Conservation (phyloP, 345 rosid genomes). For the Euclidium syriacum region DNA sequence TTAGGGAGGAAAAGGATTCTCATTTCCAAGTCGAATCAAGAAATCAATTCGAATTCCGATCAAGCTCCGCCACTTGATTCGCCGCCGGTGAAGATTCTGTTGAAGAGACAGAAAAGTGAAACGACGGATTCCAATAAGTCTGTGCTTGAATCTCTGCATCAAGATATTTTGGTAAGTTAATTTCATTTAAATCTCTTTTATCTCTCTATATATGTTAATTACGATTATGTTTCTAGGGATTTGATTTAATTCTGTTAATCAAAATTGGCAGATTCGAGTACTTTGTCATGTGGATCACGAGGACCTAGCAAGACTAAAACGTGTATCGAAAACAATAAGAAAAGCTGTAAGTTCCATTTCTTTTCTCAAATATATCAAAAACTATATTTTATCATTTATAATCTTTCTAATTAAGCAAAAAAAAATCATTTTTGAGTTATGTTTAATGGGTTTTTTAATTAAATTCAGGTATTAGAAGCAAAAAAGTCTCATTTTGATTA, state of each 20-base stretch:
- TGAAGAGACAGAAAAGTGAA: slow-evolving; percentile 7
- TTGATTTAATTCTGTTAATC: neutral
- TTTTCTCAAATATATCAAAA: neutral
- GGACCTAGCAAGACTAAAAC: slow-evolving; percentile 13
- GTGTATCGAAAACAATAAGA: slow-evolving; percentile 22
- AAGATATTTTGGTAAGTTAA: slow-evolving; percentile 29
- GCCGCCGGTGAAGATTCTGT: neutral
- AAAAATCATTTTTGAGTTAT: no score
- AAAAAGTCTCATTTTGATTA: slow-evolving; percentile 28
- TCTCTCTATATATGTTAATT: neutral
- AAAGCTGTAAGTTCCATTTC: slow-evolving; percentile 17
- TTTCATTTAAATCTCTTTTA: neutral
- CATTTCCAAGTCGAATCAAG: slow-evolving; percentile 1
- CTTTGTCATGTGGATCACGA: slow-evolving; percentile 33
- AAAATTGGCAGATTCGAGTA: slow-evolving; percentile 22
- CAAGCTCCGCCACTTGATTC: neutral
- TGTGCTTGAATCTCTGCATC: slow-evolving; percentile 27
- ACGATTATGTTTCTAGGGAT: neutral
- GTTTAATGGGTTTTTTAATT: neutral
- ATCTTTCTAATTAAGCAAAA: neutral
- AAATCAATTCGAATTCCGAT: neutral
- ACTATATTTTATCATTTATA: no score
- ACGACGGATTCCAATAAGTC: neutral
- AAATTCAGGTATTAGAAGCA: slow-evolving; percentile 20
- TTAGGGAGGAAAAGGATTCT: slow-evolving; percentile 29